phyloP scores from a whole-genome alignment of 306 rosid species.

The Mimosa bimucronata region DNA sequence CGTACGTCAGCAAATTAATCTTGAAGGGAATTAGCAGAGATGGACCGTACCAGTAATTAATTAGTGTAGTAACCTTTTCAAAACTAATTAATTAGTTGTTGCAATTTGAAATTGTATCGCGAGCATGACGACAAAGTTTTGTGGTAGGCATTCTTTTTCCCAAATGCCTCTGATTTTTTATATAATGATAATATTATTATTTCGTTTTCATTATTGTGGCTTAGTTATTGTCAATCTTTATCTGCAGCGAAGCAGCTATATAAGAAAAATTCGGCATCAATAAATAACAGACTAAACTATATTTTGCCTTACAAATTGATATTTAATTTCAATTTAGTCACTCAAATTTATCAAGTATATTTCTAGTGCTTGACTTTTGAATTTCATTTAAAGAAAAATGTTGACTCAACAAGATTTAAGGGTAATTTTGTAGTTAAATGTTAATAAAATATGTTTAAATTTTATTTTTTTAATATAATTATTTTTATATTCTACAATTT shows the following conservation, averaged over 20 bases:
- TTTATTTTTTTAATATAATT: too few species aligned
- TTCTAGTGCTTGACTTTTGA: too few species aligned
- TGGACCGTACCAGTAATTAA: not conserved
- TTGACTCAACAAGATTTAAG: too few species aligned
- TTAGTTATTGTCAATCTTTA: not conserved
- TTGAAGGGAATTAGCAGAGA: not conserved
- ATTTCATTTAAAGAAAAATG: too few species aligned
- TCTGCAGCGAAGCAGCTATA: not conserved
- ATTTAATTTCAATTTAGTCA: too few species aligned
- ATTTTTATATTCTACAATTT: too few species aligned
- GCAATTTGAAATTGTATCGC: not conserved
- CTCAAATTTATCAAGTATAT: too few species aligned
- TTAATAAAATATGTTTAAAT: too few species aligned
- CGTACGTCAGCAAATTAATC: not conserved
- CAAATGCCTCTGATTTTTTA: not conserved
- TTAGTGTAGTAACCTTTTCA: not conserved
- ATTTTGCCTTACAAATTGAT: too few species aligned
- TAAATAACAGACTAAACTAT: not conserved
- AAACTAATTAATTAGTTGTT: not conserved
- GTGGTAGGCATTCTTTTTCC: not conserved
- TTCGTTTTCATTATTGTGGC: not conserved
- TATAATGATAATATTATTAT: not conserved
- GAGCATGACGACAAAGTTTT: not conserved
- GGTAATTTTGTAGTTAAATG: too few species aligned
- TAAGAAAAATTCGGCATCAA: not conserved